These are phyloP conservation scores for Arbutus unedo DNA, from an alignment of 148 eudicot species.

Conservation along the genomic window DNA sequence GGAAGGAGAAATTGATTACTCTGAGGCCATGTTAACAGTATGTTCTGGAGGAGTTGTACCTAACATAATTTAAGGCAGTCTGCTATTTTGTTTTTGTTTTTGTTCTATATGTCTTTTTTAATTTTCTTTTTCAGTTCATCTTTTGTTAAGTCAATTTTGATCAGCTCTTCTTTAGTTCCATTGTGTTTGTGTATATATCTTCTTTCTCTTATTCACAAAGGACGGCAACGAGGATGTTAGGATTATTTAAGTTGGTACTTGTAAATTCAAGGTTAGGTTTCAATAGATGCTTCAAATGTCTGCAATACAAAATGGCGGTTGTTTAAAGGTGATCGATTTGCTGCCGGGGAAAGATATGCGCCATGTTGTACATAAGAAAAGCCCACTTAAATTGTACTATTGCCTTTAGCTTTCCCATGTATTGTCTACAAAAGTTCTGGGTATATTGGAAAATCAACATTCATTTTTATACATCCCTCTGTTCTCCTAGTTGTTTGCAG, in stretches of 20 bases:
- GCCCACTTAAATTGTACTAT: neutral
- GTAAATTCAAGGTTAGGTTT: neutral
- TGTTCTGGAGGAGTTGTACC: neutral
- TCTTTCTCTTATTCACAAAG: neutral
- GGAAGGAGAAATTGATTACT: neutral
- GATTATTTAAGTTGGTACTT: neutral
- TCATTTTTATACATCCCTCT: neutral
- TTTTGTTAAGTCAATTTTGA: neutral
- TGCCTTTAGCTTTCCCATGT: neutral
- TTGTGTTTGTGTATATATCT: neutral
- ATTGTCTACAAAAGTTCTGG: neutral
- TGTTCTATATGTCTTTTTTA: too few species aligned
- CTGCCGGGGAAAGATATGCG: neutral
- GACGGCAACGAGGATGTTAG: neutral
- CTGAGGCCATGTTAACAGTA: neutral
- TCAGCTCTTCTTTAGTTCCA: neutral
- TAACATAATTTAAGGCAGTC: neutral
- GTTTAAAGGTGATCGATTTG: neutral
- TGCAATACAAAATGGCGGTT: neutral
- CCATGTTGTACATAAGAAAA: neutral
- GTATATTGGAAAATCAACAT: neutral
- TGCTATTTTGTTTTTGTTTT: neutral
- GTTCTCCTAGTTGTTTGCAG: neutral
- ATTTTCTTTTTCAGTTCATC: neutral
- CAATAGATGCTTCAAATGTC: neutral